phyloP scores from a whole-genome alignment of 2,329 filamentous ascomycete genomes.

The Tolypocladium amazonense region DNA sequence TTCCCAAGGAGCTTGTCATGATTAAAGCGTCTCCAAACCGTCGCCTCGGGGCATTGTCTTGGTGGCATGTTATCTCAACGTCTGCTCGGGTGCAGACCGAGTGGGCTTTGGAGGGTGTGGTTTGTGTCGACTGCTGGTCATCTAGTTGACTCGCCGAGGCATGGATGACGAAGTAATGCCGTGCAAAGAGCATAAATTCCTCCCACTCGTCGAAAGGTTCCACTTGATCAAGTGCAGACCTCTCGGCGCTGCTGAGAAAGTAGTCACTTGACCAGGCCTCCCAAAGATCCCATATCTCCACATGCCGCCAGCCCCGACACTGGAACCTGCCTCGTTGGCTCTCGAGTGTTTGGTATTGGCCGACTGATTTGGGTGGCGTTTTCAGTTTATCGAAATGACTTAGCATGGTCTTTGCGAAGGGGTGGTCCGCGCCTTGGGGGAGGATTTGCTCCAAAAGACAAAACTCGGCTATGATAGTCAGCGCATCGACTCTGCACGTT shows the following conservation, averaged over 20 bases:
- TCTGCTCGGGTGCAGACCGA: background rate
- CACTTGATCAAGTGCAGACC: conserved; percentile 52
- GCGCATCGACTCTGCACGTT: background rate
- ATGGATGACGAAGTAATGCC: conserved; percentile 72
- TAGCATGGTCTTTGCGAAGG: conserved; percentile 81
- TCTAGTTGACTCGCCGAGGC: conserved; percentile 25
- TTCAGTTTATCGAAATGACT: conserved; percentile 72
- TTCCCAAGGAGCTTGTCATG: conserved; percentile 23
- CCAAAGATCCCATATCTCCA: conserved; percentile 64
- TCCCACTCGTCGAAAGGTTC: conserved; percentile 97
- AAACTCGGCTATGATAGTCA: conserved; percentile 54
- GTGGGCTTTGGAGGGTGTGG: too few species aligned
- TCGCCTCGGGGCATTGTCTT: conserved; percentile 25
- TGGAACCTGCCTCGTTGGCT: conserved; percentile 60
- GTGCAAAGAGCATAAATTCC: conserved; percentile 75
- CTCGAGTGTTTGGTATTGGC: conserved; percentile 54
- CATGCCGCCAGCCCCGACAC: conserved; percentile 54
- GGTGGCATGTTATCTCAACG: conserved; percentile 5
- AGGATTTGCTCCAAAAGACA: conserved; percentile 81
- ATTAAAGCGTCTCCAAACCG: conserved; percentile 50
- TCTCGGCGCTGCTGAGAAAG: conserved; percentile 52
- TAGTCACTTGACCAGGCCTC: conserved; percentile 63
- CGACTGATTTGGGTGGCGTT: conserved; percentile 65
- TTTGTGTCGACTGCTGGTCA: background rate
- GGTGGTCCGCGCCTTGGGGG: conserved; percentile 65